phyloP scores from a whole-genome alignment of 2,329 filamentous ascomycete genomes.

The Grosmannia huntii region DNA sequence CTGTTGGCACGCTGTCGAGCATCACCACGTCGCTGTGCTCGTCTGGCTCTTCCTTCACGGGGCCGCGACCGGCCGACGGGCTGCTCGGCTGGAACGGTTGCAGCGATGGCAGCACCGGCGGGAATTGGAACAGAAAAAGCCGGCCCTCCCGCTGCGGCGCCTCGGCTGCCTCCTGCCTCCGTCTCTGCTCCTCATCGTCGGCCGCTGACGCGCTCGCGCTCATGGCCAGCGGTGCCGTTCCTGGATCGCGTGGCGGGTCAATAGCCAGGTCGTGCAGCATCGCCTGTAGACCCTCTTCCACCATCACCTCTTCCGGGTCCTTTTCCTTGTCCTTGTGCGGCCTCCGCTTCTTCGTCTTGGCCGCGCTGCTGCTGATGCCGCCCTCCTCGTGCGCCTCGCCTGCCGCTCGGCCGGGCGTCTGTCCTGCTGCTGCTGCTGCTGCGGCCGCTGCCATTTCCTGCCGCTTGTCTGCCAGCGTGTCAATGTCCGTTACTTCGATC shows the following conservation, averaged over 20 bases:
- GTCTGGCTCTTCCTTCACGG: conserved; percentile 28
- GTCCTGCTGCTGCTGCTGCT: conserved; percentile 8
- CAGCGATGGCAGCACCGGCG: conserved; percentile 47
- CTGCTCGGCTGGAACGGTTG: conserved; percentile 12
- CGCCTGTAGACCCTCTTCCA: conserved; percentile 27
- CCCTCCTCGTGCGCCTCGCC: neutral
- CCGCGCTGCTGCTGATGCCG: neutral
- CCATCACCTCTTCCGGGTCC: conserved; percentile 26
- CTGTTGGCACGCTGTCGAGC: conserved; percentile 20
- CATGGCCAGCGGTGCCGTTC: neutral
- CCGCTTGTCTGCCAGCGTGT: conserved; percentile 19
- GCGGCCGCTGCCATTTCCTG: conserved; percentile 7
- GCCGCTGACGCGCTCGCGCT: conserved; percentile 16
- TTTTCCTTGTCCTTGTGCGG: conserved; percentile 7
- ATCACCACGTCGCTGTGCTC: conserved; percentile 22
- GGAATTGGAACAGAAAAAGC: conserved; percentile 53
- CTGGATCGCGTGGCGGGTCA: conserved; percentile 4
- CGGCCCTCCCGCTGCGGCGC: conserved; percentile 30
- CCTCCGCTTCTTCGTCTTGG: conserved; percentile 9
- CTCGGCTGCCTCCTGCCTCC: neutral
- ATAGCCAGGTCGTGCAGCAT: conserved; percentile 30
- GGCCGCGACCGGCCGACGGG: conserved; percentile 3
- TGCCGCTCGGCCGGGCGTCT: neutral
- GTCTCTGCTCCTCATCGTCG: neutral
- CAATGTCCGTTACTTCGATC: conserved; percentile 24